These are phyloP conservation scores for Pythium phragmiticola DNA, from an alignment of 352 stramenopile species.

Conservation along the genomic window DNA sequence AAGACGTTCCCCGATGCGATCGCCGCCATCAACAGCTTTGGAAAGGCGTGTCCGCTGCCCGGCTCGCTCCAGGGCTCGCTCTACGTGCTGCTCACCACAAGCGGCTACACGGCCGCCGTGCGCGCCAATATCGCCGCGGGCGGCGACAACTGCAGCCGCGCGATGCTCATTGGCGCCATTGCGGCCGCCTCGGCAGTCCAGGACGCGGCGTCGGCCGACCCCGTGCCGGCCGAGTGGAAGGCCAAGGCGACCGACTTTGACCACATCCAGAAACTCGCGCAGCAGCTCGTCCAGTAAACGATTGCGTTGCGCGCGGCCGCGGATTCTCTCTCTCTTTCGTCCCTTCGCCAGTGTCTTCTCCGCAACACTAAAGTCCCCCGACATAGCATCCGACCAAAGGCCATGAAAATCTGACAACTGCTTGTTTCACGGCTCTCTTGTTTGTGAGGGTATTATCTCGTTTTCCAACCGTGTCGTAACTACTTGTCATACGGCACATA, in stretches of 20 bases:
- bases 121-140: conserved; percentile 56
- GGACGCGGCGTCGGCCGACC: conserved; percentile 16
- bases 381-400: no score
- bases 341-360: not conserved
- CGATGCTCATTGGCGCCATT: conserved; percentile 60
- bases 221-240: conserved; percentile 47
- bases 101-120: conserved; percentile 43
- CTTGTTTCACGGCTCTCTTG: conserved; percentile 15
- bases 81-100: conserved; percentile 55
- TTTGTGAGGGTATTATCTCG: not conserved
- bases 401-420: no score
- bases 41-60: conserved; percentile 58
- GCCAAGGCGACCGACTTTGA: conserved; percentile 46
- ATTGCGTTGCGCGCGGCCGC: no score
- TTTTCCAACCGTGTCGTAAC: not conserved
- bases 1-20: conserved; percentile 45
- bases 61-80: conserved; percentile 55
- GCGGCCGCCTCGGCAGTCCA: conserved; percentile 34
- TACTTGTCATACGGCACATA: conserved; percentile 58
- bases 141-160: conserved; percentile 70
- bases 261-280: conserved; percentile 35
- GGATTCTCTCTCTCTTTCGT: no score
- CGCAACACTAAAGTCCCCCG: no score
- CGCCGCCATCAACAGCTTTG: conserved; percentile 46
- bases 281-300: conserved; percentile 38